Evolutionary conservation across 495 filamentous ascomycete genomes (phyloP), one percentile per base, ranked within the genome.

Genomic region (Cryomyces antarcticus): DNA sequence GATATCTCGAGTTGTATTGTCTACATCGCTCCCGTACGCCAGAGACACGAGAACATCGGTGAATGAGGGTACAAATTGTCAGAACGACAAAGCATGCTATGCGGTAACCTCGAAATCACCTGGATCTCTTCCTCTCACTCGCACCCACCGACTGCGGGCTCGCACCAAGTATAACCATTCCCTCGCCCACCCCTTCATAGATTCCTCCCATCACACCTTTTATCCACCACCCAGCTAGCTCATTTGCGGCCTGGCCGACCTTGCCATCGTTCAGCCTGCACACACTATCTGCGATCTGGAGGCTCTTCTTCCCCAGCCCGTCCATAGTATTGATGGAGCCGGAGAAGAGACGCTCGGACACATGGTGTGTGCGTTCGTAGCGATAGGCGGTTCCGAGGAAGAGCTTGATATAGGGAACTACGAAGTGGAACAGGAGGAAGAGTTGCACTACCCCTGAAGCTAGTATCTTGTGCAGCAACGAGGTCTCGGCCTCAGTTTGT

Each of bases 111-210:
- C n/a, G n/a, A n/a, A n/a, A n/a, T n/a, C n/a, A n/a, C n/a, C n/a
- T n/a, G n/a, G n/a, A n/a, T n/a, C n/a, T n/a, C n/a, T n/a, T n/a
- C n/a, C n/a, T n/a, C n/a, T n/a, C n/a, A n/a, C n/a, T n/a, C n/a
- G n/a, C n/a, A n/a, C n/a, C n/a, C n/a, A n/a, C n/a, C n/a, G 17
- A 27, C 29, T 31, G 28, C 31, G 17, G 27, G 31, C 34, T n/a
- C 43, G 61, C 38, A 12, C 52, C 49, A 28, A 59, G 4, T 9
- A 50, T 38, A 5, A 47, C 48, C 57, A 81, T 62, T 4, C 74
- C 77, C 48, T 78, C 70, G 1, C 68, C 68, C 36, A 79, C 61
- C 0, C 77, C 77, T 40, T 81, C 76, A 50, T 74, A 70, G 31
- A 81, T 60, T 10, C 77, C 77, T 11, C 70, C 73, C 3, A 68